phyloP scores from a whole-genome alignment of 129 eudicot genomes.

The Gnaphalium uliginosum region DNA sequence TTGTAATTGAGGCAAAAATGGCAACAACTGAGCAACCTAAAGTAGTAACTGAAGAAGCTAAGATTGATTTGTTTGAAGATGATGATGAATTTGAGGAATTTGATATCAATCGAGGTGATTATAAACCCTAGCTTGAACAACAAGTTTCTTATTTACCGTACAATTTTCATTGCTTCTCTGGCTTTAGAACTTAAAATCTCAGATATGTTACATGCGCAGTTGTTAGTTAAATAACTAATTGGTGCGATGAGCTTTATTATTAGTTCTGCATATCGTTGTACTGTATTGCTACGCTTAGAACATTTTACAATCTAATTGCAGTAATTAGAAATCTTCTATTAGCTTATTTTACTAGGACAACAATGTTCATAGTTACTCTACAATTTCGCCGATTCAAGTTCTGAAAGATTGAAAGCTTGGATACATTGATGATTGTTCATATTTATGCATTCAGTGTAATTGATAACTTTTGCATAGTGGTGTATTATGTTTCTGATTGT shows the following conservation, averaged over 20 bases:
- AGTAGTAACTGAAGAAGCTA: conserved; percentile 16
- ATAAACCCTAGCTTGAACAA: neutral
- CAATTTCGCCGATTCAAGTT: neutral
- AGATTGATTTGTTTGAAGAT: conserved; percentile 25
- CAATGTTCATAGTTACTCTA: neutral
- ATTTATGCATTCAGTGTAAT: neutral
- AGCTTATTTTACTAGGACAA: neutral
- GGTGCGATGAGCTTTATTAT: neutral
- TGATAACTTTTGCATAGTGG: neutral
- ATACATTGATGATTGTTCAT: neutral
- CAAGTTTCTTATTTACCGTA: conserved; percentile 6
- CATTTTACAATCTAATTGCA: neutral
- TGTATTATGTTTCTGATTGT: neutral
- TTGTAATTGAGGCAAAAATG: conserved; percentile 13
- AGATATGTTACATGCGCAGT: neutral
- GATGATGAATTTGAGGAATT: conserved; percentile 29
- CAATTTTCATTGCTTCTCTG: neutral
- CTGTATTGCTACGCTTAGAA: neutral
- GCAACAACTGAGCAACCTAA: conserved; percentile 23
- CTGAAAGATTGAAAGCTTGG: neutral
- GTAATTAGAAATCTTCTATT: neutral
- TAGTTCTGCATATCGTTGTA: neutral
- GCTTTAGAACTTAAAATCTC: neutral
- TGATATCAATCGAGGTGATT: conserved; percentile 18
- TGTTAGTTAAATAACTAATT: neutral